Percentiles rank a stretch among this genome's conserved stretches.
Evolutionary conservation across 2,329 filamentous ascomycete genomes (phyloP).

Genomic region (Iodosphaeria phyllophila): DNA sequence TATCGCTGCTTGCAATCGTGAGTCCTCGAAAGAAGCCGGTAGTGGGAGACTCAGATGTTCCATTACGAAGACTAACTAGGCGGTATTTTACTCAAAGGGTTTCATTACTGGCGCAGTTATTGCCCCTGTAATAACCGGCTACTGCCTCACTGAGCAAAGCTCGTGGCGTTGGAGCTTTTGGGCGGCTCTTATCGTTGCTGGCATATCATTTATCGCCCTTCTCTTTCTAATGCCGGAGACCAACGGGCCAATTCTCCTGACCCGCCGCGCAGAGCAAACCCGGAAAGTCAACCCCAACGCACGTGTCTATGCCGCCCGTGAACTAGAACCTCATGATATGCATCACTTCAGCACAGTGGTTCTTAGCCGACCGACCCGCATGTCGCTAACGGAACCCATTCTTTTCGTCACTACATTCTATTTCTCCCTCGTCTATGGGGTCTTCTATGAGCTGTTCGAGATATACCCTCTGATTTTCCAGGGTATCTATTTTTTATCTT

Average conservation of each 20-base stretch:
- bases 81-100: not conserved
- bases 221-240: constrained; percentile 42
- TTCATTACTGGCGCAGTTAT: constrained; percentile 1
- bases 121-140: no score
- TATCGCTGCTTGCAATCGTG: constrained; percentile 46
- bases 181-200: constrained; percentile 51
- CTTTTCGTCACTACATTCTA: constrained; percentile 53
- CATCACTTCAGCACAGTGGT: constrained; percentile 48
- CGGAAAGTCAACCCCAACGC: constrained; percentile 33
- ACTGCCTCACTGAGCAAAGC: no score
- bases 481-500: constrained; percentile 39
- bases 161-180: constrained; percentile 57
- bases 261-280: constrained; percentile 33
- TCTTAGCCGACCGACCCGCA: constrained; percentile 50
- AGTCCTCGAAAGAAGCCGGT: constrained; percentile 8
- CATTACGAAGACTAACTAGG: not conserved
- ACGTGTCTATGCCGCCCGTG: constrained; percentile 37
- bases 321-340: constrained; percentile 39
- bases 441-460: constrained; percentile 57
- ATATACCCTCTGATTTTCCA: constrained; percentile 56
- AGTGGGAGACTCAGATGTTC: not conserved
- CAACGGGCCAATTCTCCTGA: constrained; percentile 37
- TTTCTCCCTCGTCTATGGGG: constrained; percentile 49
- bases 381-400: constrained; percentile 55
- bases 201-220: no score